These are phyloP conservation scores for Colletotrichum navitas DNA, from an alignment of 2,329 filamentous ascomycete genomes.

Conservation along the genomic window DNA sequence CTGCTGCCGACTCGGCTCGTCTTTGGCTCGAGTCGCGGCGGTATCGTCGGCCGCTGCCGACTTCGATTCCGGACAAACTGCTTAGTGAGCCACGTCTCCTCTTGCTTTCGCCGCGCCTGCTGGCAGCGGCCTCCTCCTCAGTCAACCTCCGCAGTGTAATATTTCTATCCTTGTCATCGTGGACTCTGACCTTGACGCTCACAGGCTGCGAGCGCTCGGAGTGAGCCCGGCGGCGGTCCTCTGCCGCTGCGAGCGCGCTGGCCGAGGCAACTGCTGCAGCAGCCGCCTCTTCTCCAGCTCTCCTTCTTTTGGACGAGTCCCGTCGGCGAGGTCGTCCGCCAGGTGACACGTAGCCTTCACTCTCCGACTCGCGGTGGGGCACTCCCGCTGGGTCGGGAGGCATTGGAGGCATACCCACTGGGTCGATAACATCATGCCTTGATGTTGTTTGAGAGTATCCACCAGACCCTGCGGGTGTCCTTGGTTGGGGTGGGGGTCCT, in stretches of 20 bases:
- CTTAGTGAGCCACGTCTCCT: slow-evolving; percentile 63
- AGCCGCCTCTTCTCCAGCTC: slow-evolving; percentile 60
- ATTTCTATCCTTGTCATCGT: slow-evolving; percentile 71
- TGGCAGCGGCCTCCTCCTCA: slow-evolving; percentile 67
- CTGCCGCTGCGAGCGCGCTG: slow-evolving; percentile 61
- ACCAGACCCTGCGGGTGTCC: slow-evolving; percentile 56
- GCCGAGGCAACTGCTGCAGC: slow-evolving; percentile 63
- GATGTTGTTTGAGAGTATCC: slow-evolving; percentile 53
- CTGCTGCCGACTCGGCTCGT: slow-evolving; percentile 61
- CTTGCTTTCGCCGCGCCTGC: slow-evolving; percentile 52
- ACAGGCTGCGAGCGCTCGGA: slow-evolving; percentile 61
- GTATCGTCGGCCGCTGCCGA: slow-evolving; percentile 64
- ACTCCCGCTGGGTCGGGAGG: slow-evolving; percentile 61
- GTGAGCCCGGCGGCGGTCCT: slow-evolving; percentile 54
- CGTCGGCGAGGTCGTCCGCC: slow-evolving; percentile 57
- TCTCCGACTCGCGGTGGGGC: slow-evolving; percentile 56
- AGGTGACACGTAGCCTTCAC: slow-evolving; percentile 58
- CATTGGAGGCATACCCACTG: slow-evolving; percentile 60
- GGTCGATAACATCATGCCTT: slow-evolving; percentile 52
- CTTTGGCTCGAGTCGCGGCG: slow-evolving; percentile 65
- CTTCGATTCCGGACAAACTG: slow-evolving; percentile 69
- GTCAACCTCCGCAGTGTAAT: slow-evolving; percentile 73
- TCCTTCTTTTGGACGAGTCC: slow-evolving; percentile 60
- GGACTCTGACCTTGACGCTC: slow-evolving; percentile 70
- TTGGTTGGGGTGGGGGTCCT: slow-evolving; percentile 45